Evolutionary conservation across 768 basidiomycete genomes (phyloP).

Genomic region (Serendipita vermifera): DNA sequence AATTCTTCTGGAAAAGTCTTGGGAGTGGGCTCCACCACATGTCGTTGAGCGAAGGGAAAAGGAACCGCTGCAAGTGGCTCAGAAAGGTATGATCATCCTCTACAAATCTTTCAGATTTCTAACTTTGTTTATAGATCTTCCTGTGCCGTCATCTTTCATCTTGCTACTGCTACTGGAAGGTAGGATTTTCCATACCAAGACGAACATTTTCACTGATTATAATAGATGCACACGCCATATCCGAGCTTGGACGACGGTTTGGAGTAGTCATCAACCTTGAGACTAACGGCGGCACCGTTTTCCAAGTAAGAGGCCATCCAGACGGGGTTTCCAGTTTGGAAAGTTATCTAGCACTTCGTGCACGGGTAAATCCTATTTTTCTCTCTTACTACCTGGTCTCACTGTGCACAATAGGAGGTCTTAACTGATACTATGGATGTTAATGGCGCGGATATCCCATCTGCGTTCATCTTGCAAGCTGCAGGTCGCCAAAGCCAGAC

Average conservation of each 20-base stretch:
- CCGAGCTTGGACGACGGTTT: background rate
- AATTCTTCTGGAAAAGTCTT: background rate
- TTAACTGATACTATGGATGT: no score
- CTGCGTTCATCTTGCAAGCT: no score
- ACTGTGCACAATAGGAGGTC: no score
- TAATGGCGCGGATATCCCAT: no score
- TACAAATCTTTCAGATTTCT: background rate
- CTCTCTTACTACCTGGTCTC: no score
- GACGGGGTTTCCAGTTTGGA: background rate
- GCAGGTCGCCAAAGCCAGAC: no score
- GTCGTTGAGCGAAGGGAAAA: background rate
- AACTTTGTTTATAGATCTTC: background rate
- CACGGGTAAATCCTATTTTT: background rate
- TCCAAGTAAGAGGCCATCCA: background rate
- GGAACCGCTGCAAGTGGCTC: no score
- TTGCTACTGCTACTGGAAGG: background rate
- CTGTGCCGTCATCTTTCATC: background rate
- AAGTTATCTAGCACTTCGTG: background rate
- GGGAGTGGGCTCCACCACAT: conserved; percentile 4
- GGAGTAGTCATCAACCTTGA: background rate
- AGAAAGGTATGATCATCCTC: background rate
- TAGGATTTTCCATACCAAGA: background rate
- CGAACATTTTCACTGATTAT: background rate
- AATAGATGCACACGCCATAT: background rate
- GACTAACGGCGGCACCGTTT: background rate